Evolutionary conservation across 192 early-diverging fungal species (phyloP), one percentile per base, ranked within the genome.

Genomic region (Backusella liffmaniae): DNA sequence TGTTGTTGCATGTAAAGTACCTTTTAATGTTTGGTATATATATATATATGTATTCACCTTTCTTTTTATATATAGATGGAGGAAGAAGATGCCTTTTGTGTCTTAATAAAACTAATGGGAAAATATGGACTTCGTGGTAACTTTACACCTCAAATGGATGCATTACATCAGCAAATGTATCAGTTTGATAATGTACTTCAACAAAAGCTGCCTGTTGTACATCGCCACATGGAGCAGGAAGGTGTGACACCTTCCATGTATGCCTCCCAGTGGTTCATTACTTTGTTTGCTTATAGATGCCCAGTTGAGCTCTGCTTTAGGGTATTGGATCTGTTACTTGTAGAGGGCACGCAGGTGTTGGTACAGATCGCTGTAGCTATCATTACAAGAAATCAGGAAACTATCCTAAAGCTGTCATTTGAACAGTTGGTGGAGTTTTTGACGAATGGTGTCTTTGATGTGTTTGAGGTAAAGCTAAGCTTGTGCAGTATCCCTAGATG

Each of bases 231-330:
- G 35, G 86, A 91, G 12, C 73, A 83, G 66, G 94, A 97, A 80
- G 96, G 96, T 56, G 89, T 99, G 15, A 82, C 88, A 69, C 87
- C 94, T n/a, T 94, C 90, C 75, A 98, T 97, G 96, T 99, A 96
- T 73, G 97, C 96, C 9, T 94, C 96, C 26, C 97, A 96, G 79
- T 99, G 98, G 98, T 95, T 98, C 84, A 95, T 99, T 93, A 99
- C 98, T 2, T 76, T 98, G 80, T 99, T 99, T 88, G 97, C 98
- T 0, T 99, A 97, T 85, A 92, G 95, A 44, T 96, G 99, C 84
- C 97, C 98, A 1, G 86, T 98, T 26, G 86, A 91, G 18, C 83
- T 97, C 39, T 95, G 96, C 10, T 92, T 94, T 79, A 87, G 96
- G 1, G 91, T 99, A 72, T 90, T 93, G 69, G 98, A 99, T 85